phyloP scores from a whole-genome alignment of 2,329 filamentous ascomycete species.

The Penicillium expansum region DNA sequence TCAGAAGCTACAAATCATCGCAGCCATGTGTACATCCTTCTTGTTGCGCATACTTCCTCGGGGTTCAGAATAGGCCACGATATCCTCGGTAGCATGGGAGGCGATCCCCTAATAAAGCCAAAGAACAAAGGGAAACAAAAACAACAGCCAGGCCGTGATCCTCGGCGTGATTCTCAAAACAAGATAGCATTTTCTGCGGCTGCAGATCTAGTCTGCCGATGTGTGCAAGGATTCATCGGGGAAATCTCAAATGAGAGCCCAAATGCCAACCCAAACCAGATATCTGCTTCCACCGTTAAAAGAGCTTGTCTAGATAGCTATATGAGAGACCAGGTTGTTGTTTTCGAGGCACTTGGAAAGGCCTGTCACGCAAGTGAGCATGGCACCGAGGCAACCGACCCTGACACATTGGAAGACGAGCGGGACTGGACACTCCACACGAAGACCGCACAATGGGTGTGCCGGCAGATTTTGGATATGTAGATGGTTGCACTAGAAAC shows the following conservation, averaged over 20 bases:
- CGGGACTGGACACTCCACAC: slow-evolving; percentile 42
- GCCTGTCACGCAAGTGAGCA: slow-evolving; percentile 18
- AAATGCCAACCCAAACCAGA: background rate
- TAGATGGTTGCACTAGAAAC: background rate
- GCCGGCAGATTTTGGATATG: slow-evolving; percentile 35
- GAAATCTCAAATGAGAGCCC: slow-evolving; percentile 43
- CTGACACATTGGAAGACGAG: slow-evolving; percentile 22
- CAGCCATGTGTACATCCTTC: slow-evolving; percentile 53
- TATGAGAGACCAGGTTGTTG: slow-evolving; percentile 58
- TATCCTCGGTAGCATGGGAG: slow-evolving; percentile 33
- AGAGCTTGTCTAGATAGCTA: slow-evolving; percentile 53
- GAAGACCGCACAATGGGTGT: slow-evolving; percentile 46
- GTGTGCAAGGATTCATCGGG: slow-evolving; percentile 44
- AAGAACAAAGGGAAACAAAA: background rate
- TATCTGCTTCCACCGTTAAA: background rate
- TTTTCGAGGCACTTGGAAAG: slow-evolving; percentile 57
- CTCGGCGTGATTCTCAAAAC: background rate
- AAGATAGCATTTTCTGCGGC: slow-evolving; percentile 22
- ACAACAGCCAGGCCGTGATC: background rate
- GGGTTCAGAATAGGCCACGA: slow-evolving; percentile 53
- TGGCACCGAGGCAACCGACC: slow-evolving; percentile 12
- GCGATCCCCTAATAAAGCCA: background rate
- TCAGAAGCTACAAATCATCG: slow-evolving; percentile 46
- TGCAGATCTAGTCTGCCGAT: slow-evolving; percentile 42
- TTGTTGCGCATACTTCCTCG: slow-evolving; percentile 52